Percentiles rank a stretch among this genome's conserved stretches.
Conservation (phyloP, 2,329 filamentous ascomycete species). For the Aspergillus sojae region DNA sequence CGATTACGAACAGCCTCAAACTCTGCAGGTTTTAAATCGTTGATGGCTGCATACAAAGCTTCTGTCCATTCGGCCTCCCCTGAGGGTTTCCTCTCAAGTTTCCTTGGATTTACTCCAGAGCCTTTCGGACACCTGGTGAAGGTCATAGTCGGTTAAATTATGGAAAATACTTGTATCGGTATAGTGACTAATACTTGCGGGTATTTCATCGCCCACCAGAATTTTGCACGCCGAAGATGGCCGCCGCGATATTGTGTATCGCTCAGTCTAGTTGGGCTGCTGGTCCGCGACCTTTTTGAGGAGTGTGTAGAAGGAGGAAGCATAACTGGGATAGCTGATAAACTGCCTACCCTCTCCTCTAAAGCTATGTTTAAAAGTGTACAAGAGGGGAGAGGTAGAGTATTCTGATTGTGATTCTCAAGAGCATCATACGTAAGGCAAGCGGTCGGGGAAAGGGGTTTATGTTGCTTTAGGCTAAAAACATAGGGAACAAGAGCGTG, state of each 20-base stretch:
- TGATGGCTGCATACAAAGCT: conserved; percentile 8
- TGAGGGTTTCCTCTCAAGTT: conserved; percentile 1
- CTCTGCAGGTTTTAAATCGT: conserved; percentile 3
- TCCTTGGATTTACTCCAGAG: conserved; percentile 11
- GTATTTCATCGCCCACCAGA: conserved; percentile 7
- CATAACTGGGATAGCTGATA: not conserved
- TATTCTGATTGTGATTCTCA: not conserved
- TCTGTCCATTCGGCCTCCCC: conserved; percentile 10
- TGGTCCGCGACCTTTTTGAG: conserved; percentile 6
- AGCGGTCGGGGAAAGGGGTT: not conserved
- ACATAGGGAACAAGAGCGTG: not conserved
- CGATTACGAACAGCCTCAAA: conserved; percentile 1
- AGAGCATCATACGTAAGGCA: not conserved
- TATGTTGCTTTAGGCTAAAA: not conserved
- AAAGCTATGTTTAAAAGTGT: not conserved
- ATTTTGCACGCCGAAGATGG: conserved; percentile 10
- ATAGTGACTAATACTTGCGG: conserved; percentile 7
- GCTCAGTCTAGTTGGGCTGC: conserved; percentile 2
- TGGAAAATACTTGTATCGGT: not conserved
- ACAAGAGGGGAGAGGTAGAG: not conserved
- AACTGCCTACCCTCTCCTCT: not conserved
- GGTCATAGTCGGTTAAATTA: not conserved
- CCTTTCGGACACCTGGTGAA: not conserved
- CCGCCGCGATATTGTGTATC: conserved; percentile 11
- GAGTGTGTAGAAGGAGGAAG: conserved; percentile 2